phyloP scores from a whole-genome alignment of 352 stramenopile genomes.

The Globisporangium iwayamae region DNA sequence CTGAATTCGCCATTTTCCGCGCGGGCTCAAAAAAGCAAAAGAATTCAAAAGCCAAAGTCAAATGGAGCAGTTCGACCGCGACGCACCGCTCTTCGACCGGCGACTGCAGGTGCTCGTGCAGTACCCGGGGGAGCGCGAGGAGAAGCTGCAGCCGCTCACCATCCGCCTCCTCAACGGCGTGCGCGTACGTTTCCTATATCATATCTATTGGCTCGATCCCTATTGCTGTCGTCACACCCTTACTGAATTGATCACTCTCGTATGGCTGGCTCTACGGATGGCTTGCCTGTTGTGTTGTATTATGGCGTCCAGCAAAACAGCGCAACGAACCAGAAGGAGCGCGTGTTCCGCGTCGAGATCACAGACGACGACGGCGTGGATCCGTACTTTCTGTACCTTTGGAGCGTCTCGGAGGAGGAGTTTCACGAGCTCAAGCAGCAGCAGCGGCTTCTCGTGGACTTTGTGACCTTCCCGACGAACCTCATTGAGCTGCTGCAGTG shows the following conservation, averaged over 20 bases:
- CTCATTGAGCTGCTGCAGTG: slow-evolving; percentile 91
- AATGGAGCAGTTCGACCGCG: slow-evolving; percentile 83
- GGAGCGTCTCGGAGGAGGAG: slow-evolving; percentile 93
- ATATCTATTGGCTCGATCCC: not conserved
- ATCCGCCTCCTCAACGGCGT: slow-evolving; percentile 73
- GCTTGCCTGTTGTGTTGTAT: no score
- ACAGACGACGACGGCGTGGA: slow-evolving; percentile 91
- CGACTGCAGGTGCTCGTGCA: slow-evolving; percentile 84
- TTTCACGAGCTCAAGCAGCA: slow-evolving; percentile 94
- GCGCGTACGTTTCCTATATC: slow-evolving; percentile 43
- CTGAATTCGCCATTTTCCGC: slow-evolving; percentile 6
- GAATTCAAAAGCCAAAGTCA: not conserved
- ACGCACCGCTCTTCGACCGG: slow-evolving; percentile 78
- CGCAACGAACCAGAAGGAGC: slow-evolving; percentile 80
- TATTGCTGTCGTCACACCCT: not conserved
- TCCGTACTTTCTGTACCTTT: slow-evolving; percentile 91
- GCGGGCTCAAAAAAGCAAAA: not conserved
- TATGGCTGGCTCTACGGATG: no score
- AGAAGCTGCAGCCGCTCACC: slow-evolving; percentile 71
- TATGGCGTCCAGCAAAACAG: slow-evolving; percentile 48
- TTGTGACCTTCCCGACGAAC: slow-evolving; percentile 88
- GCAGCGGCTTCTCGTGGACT: slow-evolving; percentile 92
- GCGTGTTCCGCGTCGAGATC: slow-evolving; percentile 91
- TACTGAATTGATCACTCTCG: not conserved
- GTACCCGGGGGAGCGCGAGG: slow-evolving; percentile 63